Evolutionary conservation across 2,329 filamentous ascomycete species (phyloP).

Genomic region (Herpotrichia juniperi): DNA sequence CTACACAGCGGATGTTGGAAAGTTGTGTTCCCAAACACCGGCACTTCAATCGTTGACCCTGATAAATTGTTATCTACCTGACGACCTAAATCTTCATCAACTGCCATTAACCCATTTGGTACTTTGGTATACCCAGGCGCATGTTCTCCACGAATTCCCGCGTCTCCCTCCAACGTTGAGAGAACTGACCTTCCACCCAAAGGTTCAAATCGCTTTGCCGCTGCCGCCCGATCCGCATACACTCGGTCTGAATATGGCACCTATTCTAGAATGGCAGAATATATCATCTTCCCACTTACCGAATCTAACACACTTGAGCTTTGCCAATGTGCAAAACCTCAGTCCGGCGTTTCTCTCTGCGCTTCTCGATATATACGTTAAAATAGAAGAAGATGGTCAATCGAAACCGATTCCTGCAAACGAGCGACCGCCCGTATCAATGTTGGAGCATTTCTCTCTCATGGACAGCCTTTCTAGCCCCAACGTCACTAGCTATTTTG

Average conservation of each 20-base stretch:
- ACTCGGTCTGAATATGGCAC: not conserved
- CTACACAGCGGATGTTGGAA: too few relatives aligned
- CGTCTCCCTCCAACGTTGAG: conserved; percentile 3
- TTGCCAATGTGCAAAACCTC: conserved; percentile 17
- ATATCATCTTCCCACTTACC: conserved; percentile 11
- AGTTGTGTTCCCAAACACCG: conserved; percentile 24
- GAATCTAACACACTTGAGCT: conserved; percentile 23
- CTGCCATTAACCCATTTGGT: conserved; percentile 1
- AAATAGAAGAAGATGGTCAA: not conserved
- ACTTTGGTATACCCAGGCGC: not conserved
- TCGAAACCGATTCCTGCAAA: not conserved
- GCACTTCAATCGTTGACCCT: conserved; percentile 20
- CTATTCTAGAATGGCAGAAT: not conserved
- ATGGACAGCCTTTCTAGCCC: not conserved
- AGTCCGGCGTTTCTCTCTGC: conserved; percentile 7
- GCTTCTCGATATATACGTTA: conserved; percentile 16
- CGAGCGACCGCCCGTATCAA: not conserved
- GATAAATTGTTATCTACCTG: conserved; percentile 4
- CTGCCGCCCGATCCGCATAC: not conserved
- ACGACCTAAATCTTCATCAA: not conserved
- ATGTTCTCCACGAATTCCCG: not conserved
- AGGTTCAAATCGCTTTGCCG: not conserved
- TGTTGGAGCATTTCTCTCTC: not conserved
- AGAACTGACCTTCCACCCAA: not conserved
- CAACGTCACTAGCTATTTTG: not conserved